Conservation (phyloP, 352 stramenopile genomes). For the Pythium dissimile region DNA sequence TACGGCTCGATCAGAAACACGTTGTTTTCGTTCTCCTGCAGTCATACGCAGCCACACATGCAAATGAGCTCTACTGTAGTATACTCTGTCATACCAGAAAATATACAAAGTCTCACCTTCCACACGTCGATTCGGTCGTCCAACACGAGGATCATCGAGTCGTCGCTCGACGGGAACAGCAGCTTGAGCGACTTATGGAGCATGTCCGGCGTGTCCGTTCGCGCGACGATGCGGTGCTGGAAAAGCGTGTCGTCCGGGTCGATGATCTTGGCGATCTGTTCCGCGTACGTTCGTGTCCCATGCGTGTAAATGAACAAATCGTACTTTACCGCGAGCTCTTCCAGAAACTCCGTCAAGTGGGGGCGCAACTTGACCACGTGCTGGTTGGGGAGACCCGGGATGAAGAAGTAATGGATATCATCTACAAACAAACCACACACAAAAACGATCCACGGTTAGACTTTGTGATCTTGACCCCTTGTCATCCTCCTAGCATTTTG, state of each 20-base stretch:
- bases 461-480: no score
- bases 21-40: constrained; percentile 77
- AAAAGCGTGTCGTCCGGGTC: constrained; percentile 80
- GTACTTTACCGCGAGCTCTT: constrained; percentile 77
- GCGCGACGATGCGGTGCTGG: constrained; percentile 83
- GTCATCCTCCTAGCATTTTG: no score
- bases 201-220: constrained; percentile 85
- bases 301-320: constrained; percentile 96
- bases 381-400: constrained; percentile 58
- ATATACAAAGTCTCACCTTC: constrained; percentile 34
- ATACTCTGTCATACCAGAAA: no score
- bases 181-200: constrained; percentile 85
- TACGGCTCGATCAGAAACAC: constrained; percentile 86
- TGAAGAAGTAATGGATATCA: constrained; percentile 77
- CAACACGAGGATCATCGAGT: constrained; percentile 86
- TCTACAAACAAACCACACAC: constrained; percentile 41
- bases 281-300: constrained; percentile 91
- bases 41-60: not conserved
- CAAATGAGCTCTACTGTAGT: no score
- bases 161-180: constrained; percentile 80
- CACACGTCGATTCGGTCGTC: constrained; percentile 86
- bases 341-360: constrained; percentile 87
- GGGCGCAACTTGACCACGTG: constrained; percentile 94
- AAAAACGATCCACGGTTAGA: no score
- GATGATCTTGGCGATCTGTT: constrained; percentile 93